phyloP scores from a whole-genome alignment of 2,329 filamentous ascomycete species.

The Xylariaceae sp. region DNA sequence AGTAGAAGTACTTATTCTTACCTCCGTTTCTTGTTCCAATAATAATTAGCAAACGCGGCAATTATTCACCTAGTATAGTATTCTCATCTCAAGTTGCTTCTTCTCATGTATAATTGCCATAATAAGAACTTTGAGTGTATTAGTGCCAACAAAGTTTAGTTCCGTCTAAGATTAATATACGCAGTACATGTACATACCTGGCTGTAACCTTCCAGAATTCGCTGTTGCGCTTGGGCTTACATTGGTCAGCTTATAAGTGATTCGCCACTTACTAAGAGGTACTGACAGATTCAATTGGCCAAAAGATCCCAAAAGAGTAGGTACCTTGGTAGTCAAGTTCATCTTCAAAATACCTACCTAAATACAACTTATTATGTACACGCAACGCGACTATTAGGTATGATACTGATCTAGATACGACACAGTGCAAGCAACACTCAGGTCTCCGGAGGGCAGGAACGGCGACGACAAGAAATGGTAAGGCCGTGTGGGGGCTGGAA shows the following conservation, averaged over 20 bases:
- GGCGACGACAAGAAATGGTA: not conserved
- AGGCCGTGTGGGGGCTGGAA: conserved; percentile 14
- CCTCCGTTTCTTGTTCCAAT: not conserved
- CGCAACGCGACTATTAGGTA: no score
- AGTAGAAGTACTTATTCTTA: no score
- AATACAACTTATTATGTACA: no score
- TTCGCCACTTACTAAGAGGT: no score
- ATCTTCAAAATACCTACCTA: no score
- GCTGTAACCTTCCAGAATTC: conserved; percentile 5
- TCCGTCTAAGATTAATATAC: not conserved
- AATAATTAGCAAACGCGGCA: not conserved
- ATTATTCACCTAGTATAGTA: not conserved
- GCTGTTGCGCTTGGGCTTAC: not conserved
- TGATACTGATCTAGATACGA: no score
- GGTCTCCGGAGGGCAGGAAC: conserved; percentile 6
- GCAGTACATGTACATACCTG: conserved; percentile 18
- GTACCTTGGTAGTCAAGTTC: no score
- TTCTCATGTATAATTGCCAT: not conserved
- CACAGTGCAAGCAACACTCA: conserved; percentile 8
- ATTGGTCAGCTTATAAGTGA: not conserved
- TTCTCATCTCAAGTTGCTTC: not conserved
- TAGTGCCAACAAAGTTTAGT: not conserved
- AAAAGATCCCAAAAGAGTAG: no score
- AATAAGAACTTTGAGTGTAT: not conserved
- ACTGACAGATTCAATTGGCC: no score